Base-by-base conservation (phyloP, 441 rosid genomes). In the Viola pubescens region DNA sequence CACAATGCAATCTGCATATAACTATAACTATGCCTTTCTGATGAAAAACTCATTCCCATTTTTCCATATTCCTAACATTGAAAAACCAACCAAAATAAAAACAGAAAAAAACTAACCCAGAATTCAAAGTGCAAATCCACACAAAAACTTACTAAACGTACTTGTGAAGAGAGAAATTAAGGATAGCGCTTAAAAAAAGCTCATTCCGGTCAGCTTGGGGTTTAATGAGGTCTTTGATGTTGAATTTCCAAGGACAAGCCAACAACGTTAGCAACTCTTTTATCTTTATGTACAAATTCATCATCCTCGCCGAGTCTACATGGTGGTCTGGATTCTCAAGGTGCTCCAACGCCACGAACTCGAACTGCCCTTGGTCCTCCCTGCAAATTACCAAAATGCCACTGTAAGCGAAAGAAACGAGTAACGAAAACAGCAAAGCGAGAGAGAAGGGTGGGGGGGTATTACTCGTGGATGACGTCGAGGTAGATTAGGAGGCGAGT, bases 261-360 rank as follows among this genome's bases (percentile, higher is more conserved):
- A 83, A 62, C 61, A 75, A 58, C 2, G 54, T 63, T 42, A 86
- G 40, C 61, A 82, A 62, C 62, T 77, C 72, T 66, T 73, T 82
- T 41, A 92, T 52, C 76, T 69, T 82, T 52, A 52, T n/a, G 58
- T 68, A 84, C 58, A 81, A 62, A 59, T 73, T 80, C 75, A 83
- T 75, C 9, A 42, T 57, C 54, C 73, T 79, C 34, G 79, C 56
- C 0, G 94, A 79, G 3, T 80, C 86, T 7, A 56, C 57, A 60
- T 82, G 89, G 59, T 72, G 73, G 59, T 89, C 89, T n/a, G 94
- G 98, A 67, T 86, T 89, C 80, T 92, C 97, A 12, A 92, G 72
- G 69, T 76, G 77, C 77, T 78, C 97, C 61, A 89, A 62, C 3
- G 88, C 89, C 6, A 79, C 74, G 61, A 87, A 89, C 48, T 83